A percentile compares a stretch with the other conserved stretches of the same genome.
phyloP scores from a whole-genome alignment of 495 filamentous ascomycete species.

The Lepidopterella palustris region DNA sequence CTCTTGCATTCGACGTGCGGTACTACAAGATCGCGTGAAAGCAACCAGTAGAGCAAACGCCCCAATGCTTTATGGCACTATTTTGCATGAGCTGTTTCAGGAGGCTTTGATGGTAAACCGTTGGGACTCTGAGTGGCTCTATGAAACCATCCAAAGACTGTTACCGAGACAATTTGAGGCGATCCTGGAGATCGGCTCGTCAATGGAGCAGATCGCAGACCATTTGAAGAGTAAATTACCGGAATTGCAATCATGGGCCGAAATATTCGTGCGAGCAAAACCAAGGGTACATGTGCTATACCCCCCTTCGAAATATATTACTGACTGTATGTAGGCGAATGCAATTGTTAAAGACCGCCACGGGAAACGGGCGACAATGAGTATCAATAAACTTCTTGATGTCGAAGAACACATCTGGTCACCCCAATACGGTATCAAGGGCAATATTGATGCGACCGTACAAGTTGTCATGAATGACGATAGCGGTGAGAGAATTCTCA shows the following conservation, averaged over 20 bases:
- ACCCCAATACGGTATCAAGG: slow-evolving; percentile 92
- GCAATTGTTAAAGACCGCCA: slow-evolving; percentile 75
- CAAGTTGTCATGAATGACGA: slow-evolving; percentile 75
- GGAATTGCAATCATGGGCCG: slow-evolving; percentile 75
- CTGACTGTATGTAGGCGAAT: slow-evolving; percentile 42
- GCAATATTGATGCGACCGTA: slow-evolving; percentile 96
- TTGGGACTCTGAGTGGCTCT: slow-evolving; percentile 67
- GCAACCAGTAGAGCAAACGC: slow-evolving; percentile 68
- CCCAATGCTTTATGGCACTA: slow-evolving; percentile 78
- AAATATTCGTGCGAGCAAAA: slow-evolving; percentile 62
- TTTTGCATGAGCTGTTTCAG: slow-evolving; percentile 93
- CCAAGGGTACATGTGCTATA: slow-evolving; percentile 53
- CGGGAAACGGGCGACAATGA: slow-evolving; percentile 64
- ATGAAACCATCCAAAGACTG: slow-evolving; percentile 55
- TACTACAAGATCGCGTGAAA: slow-evolving; percentile 90
- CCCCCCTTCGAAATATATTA: not conserved
- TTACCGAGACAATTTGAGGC: slow-evolving; percentile 71
- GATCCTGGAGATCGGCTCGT: slow-evolving; percentile 74
- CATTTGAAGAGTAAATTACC: slow-evolving; percentile 73
- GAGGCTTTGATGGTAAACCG: slow-evolving; percentile 75
- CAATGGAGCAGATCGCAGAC: slow-evolving; percentile 60
- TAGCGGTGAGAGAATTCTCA: slow-evolving; percentile 55
- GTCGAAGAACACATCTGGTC: slow-evolving; percentile 98
- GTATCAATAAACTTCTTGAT: slow-evolving; percentile 86
- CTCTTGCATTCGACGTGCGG: slow-evolving; percentile 77